These are phyloP conservation scores for Exophiala dermatitidis DNA, from an alignment of 2,329 filamentous ascomycete species.

Conservation along the genomic window DNA sequence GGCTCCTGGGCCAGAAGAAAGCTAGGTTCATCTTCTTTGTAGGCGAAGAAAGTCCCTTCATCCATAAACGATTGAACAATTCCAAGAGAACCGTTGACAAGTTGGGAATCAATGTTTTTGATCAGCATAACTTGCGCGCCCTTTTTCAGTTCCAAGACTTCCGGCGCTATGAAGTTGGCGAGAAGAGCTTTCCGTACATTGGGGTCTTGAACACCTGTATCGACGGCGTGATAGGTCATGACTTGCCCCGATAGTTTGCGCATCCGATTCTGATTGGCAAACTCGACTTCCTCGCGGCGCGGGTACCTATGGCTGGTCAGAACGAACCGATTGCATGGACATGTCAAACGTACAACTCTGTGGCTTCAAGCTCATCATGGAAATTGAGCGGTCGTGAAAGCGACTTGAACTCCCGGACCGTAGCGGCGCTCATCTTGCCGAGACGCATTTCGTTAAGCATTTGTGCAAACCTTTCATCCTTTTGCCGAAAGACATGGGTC, in stretches of 20 bases:
- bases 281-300: conserved; percentile 80
- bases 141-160: conserved; percentile 71
- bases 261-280: conserved; percentile 71
- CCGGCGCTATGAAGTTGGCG: conserved; percentile 87
- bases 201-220: conserved; percentile 64
- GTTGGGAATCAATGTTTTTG: conserved; percentile 90
- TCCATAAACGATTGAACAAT: conserved; percentile 77
- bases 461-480: conserved; percentile 76
- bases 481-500: conserved; percentile 93
- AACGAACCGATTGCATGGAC: not conserved
- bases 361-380: conserved; percentile 69
- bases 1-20: conserved; percentile 40
- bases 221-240: conserved; percentile 64
- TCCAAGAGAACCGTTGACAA: conserved; percentile 91
- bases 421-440: conserved; percentile 68
- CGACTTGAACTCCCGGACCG: conserved; percentile 66
- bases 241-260: conserved; percentile 60
- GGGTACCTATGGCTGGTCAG: conserved; percentile 56
- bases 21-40: conserved; percentile 51
- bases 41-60: conserved; percentile 54
- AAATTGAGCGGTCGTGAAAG: conserved; percentile 65
- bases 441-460: conserved; percentile 99
- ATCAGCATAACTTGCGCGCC: conserved; percentile 99
- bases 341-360: conserved; percentile 59
- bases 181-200: conserved; percentile 68